Percentiles rank a stretch among this genome's conserved stretches.
phyloP scores from a whole-genome alignment of 1,139 yeast species.

The Pichia sp. region DNA sequence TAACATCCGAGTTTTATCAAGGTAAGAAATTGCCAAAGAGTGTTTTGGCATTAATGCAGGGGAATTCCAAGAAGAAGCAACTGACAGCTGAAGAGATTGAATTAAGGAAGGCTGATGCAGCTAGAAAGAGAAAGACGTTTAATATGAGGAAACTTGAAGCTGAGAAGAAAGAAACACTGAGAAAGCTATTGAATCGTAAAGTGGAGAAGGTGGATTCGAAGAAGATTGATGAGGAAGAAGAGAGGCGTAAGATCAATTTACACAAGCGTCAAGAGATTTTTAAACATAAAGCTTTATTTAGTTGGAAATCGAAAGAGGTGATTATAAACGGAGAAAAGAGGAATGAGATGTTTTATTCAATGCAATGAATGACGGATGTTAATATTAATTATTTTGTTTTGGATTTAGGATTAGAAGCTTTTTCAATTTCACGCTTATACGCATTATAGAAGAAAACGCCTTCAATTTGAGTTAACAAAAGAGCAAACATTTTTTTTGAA shows the following conservation, averaged over 20 bases:
- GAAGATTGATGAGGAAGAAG: constrained; percentile 27
- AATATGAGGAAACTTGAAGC: constrained; percentile 81
- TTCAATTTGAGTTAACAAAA: constrained; percentile 44
- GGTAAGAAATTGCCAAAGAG: constrained; percentile 22
- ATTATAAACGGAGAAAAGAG: constrained; percentile 14
- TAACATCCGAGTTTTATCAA: constrained; percentile 13
- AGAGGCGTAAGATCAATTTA: constrained; percentile 21
- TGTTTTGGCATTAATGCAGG: constrained; percentile 32
- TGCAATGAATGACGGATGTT: constrained; percentile 3
- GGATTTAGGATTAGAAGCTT: constrained; percentile 16
- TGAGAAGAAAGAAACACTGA: constrained; percentile 86
- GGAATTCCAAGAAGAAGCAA: constrained; percentile 37
- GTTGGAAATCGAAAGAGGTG: constrained; percentile 33
- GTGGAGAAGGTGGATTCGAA: constrained; percentile 58
- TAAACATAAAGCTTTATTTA: constrained; percentile 43
- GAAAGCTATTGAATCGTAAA: constrained; percentile 74
- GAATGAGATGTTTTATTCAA: constrained; percentile 18
- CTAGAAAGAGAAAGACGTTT: constrained; percentile 81
- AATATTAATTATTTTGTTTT: neutral
- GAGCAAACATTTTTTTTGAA: constrained; percentile 43
- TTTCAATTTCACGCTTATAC: constrained; percentile 30
- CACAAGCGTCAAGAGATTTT: constrained; percentile 32
- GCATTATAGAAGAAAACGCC: constrained; percentile 47
- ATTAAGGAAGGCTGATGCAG: constrained; percentile 76
- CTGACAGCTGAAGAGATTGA: constrained; percentile 83